Evolutionary conservation across 495 filamentous ascomycete species (phyloP).

Genomic region (Evernia prunastri): DNA sequence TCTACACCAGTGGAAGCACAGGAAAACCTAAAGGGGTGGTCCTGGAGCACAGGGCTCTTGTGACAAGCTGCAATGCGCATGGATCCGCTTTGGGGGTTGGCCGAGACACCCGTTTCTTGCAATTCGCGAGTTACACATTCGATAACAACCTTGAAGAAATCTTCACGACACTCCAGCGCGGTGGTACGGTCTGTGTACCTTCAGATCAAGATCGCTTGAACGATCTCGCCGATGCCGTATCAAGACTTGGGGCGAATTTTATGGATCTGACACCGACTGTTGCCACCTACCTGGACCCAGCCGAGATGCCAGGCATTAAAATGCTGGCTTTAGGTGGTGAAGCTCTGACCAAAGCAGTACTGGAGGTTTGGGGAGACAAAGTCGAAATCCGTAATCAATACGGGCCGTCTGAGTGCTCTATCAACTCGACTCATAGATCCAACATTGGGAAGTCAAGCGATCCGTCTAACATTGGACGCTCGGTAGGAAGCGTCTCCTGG

Average conservation of each 20-base stretch:
- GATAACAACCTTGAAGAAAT: conserved; percentile 43
- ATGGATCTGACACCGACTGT: conserved; percentile 46
- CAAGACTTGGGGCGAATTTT: conserved; percentile 34
- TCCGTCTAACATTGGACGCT: conserved; percentile 45
- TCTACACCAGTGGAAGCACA: conserved; percentile 53
- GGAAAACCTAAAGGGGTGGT: conserved; percentile 64
- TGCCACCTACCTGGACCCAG: conserved; percentile 44
- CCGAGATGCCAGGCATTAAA: conserved; percentile 40
- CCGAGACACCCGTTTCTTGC: conserved; percentile 34
- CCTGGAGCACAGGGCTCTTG: conserved; percentile 48
- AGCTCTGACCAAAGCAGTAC: conserved; percentile 43
- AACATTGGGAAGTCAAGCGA: conserved; percentile 3
- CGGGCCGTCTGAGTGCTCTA: conserved; percentile 49
- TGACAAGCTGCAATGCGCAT: conserved; percentile 35
- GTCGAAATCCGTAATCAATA: conserved; percentile 52
- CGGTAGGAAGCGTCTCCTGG: conserved; percentile 46
- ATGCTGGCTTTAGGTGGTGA: conserved; percentile 43
- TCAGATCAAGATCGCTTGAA: conserved; percentile 48
- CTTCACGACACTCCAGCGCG: conserved; percentile 40
- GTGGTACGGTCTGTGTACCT: conserved; percentile 43
- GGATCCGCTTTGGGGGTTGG: conserved; percentile 30
- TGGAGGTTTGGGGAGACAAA: conserved; percentile 48
- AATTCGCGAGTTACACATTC: conserved; percentile 51
- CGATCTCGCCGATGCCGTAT: conserved; percentile 42
- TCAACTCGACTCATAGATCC: conserved; percentile 29